These are phyloP conservation scores for Crithidia bombi DNA, from an alignment of 208 protist genomes.

Conservation along the genomic window DNA sequence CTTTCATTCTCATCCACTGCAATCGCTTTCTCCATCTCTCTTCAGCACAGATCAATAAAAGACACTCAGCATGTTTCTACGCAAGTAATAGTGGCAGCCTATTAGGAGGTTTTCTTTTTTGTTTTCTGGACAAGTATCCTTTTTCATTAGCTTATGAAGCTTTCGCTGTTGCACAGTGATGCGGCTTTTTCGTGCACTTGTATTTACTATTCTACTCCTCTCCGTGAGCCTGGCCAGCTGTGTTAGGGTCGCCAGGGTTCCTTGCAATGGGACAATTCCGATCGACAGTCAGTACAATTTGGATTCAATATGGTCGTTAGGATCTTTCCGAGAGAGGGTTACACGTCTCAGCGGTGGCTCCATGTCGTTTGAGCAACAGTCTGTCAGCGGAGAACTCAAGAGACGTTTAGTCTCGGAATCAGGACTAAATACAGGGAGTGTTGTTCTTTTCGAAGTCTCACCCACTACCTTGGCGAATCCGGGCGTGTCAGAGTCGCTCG, in stretches of 20 bases:
- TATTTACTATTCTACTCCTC: slow-evolving; percentile 11
- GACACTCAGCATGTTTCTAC: too few species aligned
- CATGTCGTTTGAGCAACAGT: slow-evolving; percentile 33
- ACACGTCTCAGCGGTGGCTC: slow-evolving; percentile 18
- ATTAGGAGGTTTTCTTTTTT: too few species aligned
- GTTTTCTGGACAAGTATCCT: too few species aligned
- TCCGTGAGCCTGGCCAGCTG: neutral
- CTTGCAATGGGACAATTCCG: slow-evolving; percentile 57
- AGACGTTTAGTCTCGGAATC: slow-evolving; percentile 37
- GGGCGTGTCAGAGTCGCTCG: neutral
- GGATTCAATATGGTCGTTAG: slow-evolving; percentile 50
- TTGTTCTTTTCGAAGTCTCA: slow-evolving; percentile 51
- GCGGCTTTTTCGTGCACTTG: neutral
- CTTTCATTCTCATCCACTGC: too few species aligned
- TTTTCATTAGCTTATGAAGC: too few species aligned
- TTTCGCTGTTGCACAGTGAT: too few species aligned
- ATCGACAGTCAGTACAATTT: slow-evolving; percentile 64
- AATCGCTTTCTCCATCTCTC: too few species aligned
- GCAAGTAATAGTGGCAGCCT: too few species aligned
- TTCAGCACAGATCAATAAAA: too few species aligned
- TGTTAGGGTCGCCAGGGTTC: slow-evolving; percentile 33
- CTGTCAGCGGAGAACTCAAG: slow-evolving; percentile 6
- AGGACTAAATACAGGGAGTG: slow-evolving; percentile 35
- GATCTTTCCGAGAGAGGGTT: slow-evolving; percentile 15
- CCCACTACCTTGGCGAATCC: neutral